Evolutionary conservation across 2,329 filamentous ascomycete genomes (phyloP).

Genomic region (Diaporthe velutina): DNA sequence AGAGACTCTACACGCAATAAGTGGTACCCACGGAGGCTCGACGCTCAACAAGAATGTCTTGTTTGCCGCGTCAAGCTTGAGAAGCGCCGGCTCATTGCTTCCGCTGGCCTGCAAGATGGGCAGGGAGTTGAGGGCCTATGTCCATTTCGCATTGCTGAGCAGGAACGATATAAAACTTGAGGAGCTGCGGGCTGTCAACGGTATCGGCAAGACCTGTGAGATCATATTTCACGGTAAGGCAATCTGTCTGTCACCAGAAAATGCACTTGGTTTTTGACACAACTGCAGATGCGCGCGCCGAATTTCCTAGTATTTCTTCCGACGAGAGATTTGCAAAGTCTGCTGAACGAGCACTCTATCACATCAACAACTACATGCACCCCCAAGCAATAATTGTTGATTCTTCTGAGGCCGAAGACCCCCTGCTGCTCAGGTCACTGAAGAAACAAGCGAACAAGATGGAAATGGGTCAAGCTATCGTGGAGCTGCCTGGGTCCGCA

Average conservation of each 20-base stretch:
- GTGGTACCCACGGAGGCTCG: constrained; percentile 64
- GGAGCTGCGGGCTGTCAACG: constrained; percentile 81
- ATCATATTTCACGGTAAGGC: constrained; percentile 69
- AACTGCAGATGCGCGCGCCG: constrained; percentile 78
- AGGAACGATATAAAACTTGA: constrained; percentile 77
- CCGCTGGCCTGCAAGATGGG: constrained; percentile 93
- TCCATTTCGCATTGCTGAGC: constrained; percentile 87
- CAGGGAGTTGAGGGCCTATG: constrained; percentile 73
- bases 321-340: constrained; percentile 77
- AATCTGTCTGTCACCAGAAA: constrained; percentile 25
- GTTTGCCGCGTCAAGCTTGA: constrained; percentile 81
- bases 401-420: constrained; percentile 74
- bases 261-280: background rate
- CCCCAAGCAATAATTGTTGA: constrained; percentile 85
- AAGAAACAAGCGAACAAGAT: constrained; percentile 27
- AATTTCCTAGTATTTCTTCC: constrained; percentile 77
- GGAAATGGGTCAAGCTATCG: constrained; percentile 60
- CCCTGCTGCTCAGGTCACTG: constrained; percentile 67
- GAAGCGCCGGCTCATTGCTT: constrained; percentile 78
- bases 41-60: constrained; percentile 77
- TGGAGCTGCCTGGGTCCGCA: constrained; percentile 78
- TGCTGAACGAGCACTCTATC: constrained; percentile 74
- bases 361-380: constrained; percentile 80
- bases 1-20: constrained; percentile 71
- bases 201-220: constrained; percentile 78